Evolutionary conservation across 2,329 filamentous ascomycete species (phyloP).

Genomic region (Mycosphaerelloides madeirae): DNA sequence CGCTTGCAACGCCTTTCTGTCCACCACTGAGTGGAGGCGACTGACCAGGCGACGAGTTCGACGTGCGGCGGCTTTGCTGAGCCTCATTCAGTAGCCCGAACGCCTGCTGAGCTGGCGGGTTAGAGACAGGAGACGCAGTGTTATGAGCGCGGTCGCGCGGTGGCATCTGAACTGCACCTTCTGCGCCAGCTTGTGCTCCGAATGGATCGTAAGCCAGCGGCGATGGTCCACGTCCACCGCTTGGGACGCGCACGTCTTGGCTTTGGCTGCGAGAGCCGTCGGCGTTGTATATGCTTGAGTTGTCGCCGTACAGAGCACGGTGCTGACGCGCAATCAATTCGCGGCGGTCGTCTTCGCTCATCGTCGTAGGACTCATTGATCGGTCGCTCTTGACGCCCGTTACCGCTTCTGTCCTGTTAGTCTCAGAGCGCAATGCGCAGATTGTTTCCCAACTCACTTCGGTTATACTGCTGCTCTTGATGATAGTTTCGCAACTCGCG

Average conservation of each 20-base stretch:
- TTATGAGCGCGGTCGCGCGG: conserved; percentile 54
- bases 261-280: conserved; percentile 66
- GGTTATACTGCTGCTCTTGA: conserved; percentile 99
- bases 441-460: conserved; percentile 62
- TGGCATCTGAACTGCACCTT: conserved; percentile 51
- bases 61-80: conserved; percentile 71
- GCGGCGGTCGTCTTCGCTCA: conserved; percentile 94
- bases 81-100: conserved; percentile 42
- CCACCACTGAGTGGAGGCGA: conserved; percentile 66
- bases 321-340: conserved; percentile 95
- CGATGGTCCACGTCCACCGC: conserved; percentile 68
- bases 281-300: conserved; percentile 62
- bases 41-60: conserved; percentile 76
- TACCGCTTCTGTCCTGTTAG: conserved; percentile 54
- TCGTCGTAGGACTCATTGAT: conserved; percentile 74
- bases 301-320: conserved; percentile 82
- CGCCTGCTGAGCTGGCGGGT: conserved; percentile 45
- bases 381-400: conserved; percentile 77
- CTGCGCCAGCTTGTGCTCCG: conserved; percentile 50
- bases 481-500: conserved; percentile 99
- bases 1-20: conserved; percentile 53
- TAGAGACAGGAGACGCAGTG: conserved; percentile 76
- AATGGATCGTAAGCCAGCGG: conserved; percentile 75
- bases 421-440: not conserved
- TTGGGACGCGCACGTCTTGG: conserved; percentile 59